Percentiles rank a stretch among this genome's conserved stretches.
Evolutionary conservation across 768 basidiomycete species (phyloP).

Genomic region (Guyanaporus albipodus): DNA sequence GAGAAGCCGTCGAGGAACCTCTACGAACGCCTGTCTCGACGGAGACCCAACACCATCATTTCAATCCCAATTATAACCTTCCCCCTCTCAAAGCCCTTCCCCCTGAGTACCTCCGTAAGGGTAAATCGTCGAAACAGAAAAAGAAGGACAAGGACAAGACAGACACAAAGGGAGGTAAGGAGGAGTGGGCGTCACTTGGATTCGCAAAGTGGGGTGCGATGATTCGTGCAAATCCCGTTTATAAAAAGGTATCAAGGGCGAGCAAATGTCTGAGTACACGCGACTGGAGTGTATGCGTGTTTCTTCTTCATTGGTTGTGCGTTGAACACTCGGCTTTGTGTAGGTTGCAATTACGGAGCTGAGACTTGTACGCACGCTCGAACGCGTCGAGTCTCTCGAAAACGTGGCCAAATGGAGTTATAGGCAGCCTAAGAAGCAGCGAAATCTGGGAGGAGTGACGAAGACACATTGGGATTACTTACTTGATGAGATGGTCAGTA

Average conservation of each 20-base stretch:
- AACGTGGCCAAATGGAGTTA: constrained; percentile 83
- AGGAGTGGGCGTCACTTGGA: constrained; percentile 65
- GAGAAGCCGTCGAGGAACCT: constrained; percentile 21
- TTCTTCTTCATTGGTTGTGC: neutral
- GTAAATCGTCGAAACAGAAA: constrained; percentile 44
- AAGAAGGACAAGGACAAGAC: constrained; percentile 52
- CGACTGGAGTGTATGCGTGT: constrained; percentile 73
- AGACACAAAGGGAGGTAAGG: constrained; percentile 49
- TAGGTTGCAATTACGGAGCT: constrained; percentile 80
- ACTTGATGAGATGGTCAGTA: constrained; percentile 89
- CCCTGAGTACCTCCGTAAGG: constrained; percentile 48
- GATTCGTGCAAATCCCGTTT: constrained; percentile 73
- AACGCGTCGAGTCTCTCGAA: constrained; percentile 82
- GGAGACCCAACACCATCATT: constrained; percentile 34
- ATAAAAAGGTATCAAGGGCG: constrained; percentile 63
- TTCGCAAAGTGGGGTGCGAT: constrained; percentile 68
- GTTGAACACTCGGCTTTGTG: constrained; percentile 5
- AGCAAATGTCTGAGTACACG: constrained; percentile 74
- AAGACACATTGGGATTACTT: constrained; percentile 97
- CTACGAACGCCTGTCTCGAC: constrained; percentile 9
- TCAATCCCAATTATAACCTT: constrained; percentile 47
- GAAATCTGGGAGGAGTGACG: constrained; percentile 64
- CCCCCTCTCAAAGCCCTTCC: constrained; percentile 56
- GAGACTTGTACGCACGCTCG: constrained; percentile 72
- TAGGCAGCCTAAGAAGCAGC: constrained; percentile 92